A percentile compares a stretch with the other conserved stretches of the same genome.
Evolutionary conservation across 31 red algal species (phyloP).

Genomic region (Porphyra umbilicalis): DNA sequence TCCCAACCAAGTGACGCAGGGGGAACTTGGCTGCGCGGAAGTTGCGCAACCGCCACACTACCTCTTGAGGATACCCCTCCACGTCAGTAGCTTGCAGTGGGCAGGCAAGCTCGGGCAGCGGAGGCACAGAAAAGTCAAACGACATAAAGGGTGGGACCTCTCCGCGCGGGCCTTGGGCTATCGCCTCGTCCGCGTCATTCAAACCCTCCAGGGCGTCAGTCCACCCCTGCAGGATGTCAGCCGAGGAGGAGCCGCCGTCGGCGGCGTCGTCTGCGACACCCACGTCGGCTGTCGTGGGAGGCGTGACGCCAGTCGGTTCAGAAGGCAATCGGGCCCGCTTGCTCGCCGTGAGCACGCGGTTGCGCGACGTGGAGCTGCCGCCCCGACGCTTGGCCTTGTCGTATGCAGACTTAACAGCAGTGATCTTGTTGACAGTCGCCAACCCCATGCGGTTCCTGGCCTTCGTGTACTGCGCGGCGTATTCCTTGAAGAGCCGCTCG

Average conservation of each 20-base stretch:
- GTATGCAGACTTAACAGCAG: background rate
- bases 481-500: background rate
- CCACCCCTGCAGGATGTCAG: background rate
- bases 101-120: no score
- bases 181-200: background rate
- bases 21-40: background rate
- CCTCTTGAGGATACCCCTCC: no score
- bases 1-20: background rate
- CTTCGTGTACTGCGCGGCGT: background rate
- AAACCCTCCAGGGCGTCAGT: background rate
- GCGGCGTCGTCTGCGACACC: background rate
- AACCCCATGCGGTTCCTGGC: background rate
- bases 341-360: background rate
- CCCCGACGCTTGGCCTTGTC: background rate
- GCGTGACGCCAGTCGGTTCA: background rate
- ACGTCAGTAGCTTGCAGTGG: no score
- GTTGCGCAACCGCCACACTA: background rate
- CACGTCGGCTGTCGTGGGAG: background rate
- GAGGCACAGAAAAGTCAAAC: no score
- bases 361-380: background rate
- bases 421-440: background rate
- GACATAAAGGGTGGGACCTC: no score
- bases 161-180: no score
- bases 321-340: background rate
- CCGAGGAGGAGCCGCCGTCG: no score